phyloP scores from a whole-genome alignment of 2,329 filamentous ascomycete species.

The Ascosphaera apis region DNA sequence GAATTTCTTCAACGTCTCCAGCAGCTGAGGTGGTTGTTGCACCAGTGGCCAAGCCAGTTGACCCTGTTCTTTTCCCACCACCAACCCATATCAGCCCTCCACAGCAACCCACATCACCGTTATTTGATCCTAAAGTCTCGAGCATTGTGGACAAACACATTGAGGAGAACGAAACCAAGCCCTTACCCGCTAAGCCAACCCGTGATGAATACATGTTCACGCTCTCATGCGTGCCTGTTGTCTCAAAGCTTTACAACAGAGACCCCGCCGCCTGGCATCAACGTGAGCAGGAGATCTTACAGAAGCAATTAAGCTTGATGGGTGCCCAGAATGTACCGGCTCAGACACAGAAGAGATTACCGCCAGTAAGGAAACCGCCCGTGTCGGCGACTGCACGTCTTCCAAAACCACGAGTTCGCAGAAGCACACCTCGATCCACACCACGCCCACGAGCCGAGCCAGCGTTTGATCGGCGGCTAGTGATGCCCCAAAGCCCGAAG shows the following conservation, averaged over 20 bases:
- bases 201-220: slow-evolving; percentile 22
- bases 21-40: slow-evolving; percentile 11
- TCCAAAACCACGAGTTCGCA: slow-evolving; percentile 14
- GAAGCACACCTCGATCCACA: slow-evolving; percentile 19
- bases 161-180: slow-evolving; percentile 6
- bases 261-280: slow-evolving; percentile 21
- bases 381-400: slow-evolving; percentile 11
- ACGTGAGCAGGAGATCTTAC: slow-evolving; percentile 18
- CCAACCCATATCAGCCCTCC: neutral
- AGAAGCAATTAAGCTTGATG: slow-evolving; percentile 19
- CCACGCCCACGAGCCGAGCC: slow-evolving; percentile 18
- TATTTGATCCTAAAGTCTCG: slow-evolving; percentile 12
- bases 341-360: too few relatives aligned
- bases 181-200: slow-evolving; percentile 17
- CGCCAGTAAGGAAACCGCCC: too few relatives aligned
- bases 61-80: slow-evolving; percentile 21
- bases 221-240: slow-evolving; percentile 21
- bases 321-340: slow-evolving; percentile 8
- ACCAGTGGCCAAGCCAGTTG: slow-evolving; percentile 10
- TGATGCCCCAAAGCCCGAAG: too few relatives aligned
- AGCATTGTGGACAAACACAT: slow-evolving; percentile 21
- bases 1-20: slow-evolving; percentile 13
- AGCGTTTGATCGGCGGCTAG: slow-evolving; percentile 18
- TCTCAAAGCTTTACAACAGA: slow-evolving; percentile 20
- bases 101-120: neutral